Conservation (phyloP, 345 rosid genomes). For the Dipteronia dyeriana region DNA sequence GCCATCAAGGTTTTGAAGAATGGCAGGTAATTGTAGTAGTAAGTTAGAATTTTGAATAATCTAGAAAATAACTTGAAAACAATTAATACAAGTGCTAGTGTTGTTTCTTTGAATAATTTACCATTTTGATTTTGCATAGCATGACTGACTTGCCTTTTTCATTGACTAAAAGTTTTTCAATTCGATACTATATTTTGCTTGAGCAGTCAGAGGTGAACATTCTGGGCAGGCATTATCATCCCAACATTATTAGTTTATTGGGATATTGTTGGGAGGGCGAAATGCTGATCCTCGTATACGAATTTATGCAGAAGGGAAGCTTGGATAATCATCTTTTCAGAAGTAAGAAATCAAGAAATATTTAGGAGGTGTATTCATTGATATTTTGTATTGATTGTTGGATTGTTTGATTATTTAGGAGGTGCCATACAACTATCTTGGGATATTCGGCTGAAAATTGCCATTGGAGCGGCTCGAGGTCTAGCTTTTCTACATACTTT, state of each 20-base stretch:
- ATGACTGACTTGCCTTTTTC: no score
- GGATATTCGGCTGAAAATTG: constrained; percentile 74
- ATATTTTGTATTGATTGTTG: constrained; percentile 6
- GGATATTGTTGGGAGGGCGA: constrained; percentile 80
- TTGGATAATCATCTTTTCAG: constrained; percentile 80
- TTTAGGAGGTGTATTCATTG: not conserved
- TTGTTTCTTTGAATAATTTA: no score
- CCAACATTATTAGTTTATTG: constrained; percentile 68
- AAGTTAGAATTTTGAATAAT: no score
- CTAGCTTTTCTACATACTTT: constrained; percentile 72
- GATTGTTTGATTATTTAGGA: not conserved
- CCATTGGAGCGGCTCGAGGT: constrained; percentile 83
- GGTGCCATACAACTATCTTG: constrained; percentile 60
- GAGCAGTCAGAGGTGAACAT: constrained; percentile 83
- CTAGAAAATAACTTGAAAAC: no score
- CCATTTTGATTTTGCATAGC: no score
- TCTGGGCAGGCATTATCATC: constrained; percentile 79
- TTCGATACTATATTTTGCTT: not conserved
- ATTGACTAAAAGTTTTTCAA: no score
- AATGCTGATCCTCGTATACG: constrained; percentile 80
- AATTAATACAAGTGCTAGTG: no score
- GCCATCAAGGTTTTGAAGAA: constrained; percentile 70
- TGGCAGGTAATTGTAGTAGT: constrained; percentile 59
- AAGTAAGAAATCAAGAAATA: constrained; percentile 47
- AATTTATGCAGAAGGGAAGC: constrained; percentile 80